These are phyloP conservation scores for Stenogyne calaminthoides DNA, from an alignment of 305 asterid genomes.

Conservation along the genomic window DNA sequence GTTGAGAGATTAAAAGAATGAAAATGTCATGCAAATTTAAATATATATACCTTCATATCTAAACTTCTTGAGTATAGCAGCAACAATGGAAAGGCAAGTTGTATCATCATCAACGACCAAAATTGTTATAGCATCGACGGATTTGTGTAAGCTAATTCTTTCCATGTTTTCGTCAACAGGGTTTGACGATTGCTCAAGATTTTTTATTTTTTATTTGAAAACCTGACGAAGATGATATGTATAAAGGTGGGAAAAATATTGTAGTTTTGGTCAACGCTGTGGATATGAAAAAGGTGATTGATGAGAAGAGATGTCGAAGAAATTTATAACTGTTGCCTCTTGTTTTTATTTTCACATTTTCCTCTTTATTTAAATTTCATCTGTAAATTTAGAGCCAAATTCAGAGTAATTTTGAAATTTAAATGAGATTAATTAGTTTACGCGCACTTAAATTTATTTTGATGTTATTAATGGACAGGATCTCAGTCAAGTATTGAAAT, in stretches of 20 bases:
- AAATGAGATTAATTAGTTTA: not conserved
- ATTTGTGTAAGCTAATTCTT: slow-evolving; percentile 1
- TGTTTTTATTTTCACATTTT: slow-evolving; percentile 20
- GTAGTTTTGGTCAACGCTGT: slow-evolving; percentile 32
- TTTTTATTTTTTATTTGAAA: no score
- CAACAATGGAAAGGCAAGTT: slow-evolving; percentile 53
- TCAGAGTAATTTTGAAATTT: slow-evolving; percentile 25
- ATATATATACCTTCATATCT: slow-evolving; percentile 43
- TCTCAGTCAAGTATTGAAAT: slow-evolving; percentile 31
- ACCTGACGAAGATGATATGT: slow-evolving; percentile 23
- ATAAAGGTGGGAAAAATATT: not conserved
- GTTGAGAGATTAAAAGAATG: not conserved
- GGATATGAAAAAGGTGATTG: slow-evolving; percentile 32
- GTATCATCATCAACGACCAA: slow-evolving; percentile 68
- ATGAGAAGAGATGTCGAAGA: not conserved
- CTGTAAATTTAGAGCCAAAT: not conserved
- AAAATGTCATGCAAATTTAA: not conserved
- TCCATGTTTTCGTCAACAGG: slow-evolving; percentile 30
- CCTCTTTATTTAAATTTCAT: slow-evolving; percentile 21
- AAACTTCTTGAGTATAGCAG: slow-evolving; percentile 51
- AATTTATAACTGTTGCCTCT: slow-evolving; percentile 28
- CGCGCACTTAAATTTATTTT: slow-evolving; percentile 28
- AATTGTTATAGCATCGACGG: slow-evolving; percentile 31
- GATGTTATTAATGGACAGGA: slow-evolving; percentile 25
- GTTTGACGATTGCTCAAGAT: slow-evolving; percentile 21